Evolutionary conservation across 208 protist genomes (phyloP), one percentile per base, ranked within the genome.

Genomic region (Trypanosoma rangeli): DNA sequence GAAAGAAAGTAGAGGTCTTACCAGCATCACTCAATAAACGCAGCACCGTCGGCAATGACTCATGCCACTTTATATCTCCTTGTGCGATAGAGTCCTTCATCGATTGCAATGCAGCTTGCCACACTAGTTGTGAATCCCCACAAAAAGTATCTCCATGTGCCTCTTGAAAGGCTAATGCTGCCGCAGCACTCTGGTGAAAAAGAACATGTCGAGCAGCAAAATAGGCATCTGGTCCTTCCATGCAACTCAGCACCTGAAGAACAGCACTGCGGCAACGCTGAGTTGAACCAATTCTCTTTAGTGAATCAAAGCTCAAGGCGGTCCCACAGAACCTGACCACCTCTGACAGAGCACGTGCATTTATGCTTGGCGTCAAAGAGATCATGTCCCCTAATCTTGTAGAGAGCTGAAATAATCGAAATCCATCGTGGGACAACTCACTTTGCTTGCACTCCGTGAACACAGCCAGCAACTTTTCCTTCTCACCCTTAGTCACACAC

Each of bases 21-120:
- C 85, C 85, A 12, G 87, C 90, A 78, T 95, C 90, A 70, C 87
- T 92, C 26, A 95, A 80, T n/a, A 95, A 78, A 20, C 90, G 83
- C 58, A 95, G 67, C 20, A 85, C 87, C 2, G 46, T 68, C n/a
- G 84, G 79, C 8, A 92, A 64, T 33, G 64, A 55, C 18, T 71
- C 48, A 33, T 78, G 86, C 86, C 86, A 92, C n/a, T 70, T 63
- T 28, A 70, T 68, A 70, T 83, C 70, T 1, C 72, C 82, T 50
- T 29, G 22, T 22, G 67, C 62, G 48, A 85, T 57, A 39, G 52
- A 50, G 29, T 72, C 71, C 48, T 63, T 64, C 63, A 80, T 79
- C 10, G 81, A 74, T 28, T 63, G 26, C 22, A 94, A 74, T 24
- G 85, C 83, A 0, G 58, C 76, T 56, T 67, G 53, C 86, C 89